These are phyloP conservation scores for Filosporella fistucella DNA, from an alignment of 495 filamentous ascomycete species.

Conservation along the genomic window DNA sequence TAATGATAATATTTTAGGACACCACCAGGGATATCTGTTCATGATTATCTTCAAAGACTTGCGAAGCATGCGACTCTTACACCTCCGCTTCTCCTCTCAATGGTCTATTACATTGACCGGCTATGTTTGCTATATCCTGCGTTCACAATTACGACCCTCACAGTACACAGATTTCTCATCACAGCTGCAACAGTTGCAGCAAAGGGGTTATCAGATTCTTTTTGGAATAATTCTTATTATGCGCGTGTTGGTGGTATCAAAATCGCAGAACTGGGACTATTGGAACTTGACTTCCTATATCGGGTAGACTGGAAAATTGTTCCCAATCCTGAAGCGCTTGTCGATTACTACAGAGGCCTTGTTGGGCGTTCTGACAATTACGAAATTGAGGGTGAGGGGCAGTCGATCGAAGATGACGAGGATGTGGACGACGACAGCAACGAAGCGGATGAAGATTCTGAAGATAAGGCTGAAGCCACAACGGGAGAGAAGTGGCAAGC, in stretches of 20 bases:
- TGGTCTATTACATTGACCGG: constrained; percentile 99
- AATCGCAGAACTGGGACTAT: constrained; percentile 77
- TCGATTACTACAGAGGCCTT: constrained; percentile 86
- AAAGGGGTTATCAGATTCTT: constrained; percentile 92
- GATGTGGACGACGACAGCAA: constrained; percentile 5
- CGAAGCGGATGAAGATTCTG: not conserved
- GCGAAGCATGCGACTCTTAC: constrained; percentile 91
- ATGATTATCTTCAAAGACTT: constrained; percentile 86
- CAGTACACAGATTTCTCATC: constrained; percentile 95
- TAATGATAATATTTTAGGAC: constrained; percentile 49
- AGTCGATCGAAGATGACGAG: constrained; percentile 15
- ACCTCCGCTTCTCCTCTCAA: constrained; percentile 93
- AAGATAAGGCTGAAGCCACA: not conserved
- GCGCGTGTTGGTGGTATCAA: constrained; percentile 89
- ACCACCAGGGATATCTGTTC: constrained; percentile 87
- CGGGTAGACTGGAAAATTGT: constrained; percentile 95
- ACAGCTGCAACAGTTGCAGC: constrained; percentile 91
- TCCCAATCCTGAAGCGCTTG: constrained; percentile 85
- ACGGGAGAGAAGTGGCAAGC: constrained; percentile 20
- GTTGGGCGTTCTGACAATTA: constrained; percentile 55
- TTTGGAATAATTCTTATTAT: constrained; percentile 97
- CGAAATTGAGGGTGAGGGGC: constrained; percentile 29
- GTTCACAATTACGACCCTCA: constrained; percentile 91
- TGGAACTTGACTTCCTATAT: constrained; percentile 93
- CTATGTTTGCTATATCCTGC: constrained; percentile 85